A percentile compares a stretch with the other conserved stretches of the same genome.
Evolutionary conservation across 768 basidiomycete species (phyloP).

Genomic region (Amanita subjunquillea): DNA sequence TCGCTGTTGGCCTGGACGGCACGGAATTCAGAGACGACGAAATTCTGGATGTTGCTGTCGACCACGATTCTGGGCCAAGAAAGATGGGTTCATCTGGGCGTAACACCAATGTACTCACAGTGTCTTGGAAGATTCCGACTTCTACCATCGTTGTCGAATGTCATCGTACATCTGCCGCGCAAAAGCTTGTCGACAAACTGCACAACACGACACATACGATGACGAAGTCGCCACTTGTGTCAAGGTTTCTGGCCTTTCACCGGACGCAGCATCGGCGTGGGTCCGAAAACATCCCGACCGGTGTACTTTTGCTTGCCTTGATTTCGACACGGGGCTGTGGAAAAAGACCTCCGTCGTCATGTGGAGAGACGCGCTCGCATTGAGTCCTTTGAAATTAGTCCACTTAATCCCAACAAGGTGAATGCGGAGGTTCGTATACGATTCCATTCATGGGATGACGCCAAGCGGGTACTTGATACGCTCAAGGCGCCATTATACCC

Average conservation of each 20-base stretch:
- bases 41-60: conserved; percentile 30
- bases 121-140: conserved; percentile 44
- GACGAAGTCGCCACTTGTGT: neutral
- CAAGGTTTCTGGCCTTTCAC: neutral
- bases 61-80: conserved; percentile 24
- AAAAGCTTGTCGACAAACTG: conserved; percentile 23
- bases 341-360: neutral
- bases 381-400: conserved; percentile 1
- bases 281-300: neutral
- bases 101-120: conserved; percentile 28
- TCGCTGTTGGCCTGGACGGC: conserved; percentile 36
- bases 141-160: conserved; percentile 21
- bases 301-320: no score
- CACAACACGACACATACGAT: conserved; percentile 17
- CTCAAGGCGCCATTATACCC: conserved; percentile 20
- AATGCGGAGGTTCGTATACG: conserved; percentile 23
- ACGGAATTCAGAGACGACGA: conserved; percentile 31
- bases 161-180: conserved; percentile 24
- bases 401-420: neutral
- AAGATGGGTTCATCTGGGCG: conserved; percentile 29
- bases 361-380: neutral
- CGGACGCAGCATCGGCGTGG: neutral
- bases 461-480: conserved; percentile 26
- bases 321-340: neutral
- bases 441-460: conserved; percentile 40